Base-by-base conservation (phyloP, 2,329 filamentous ascomycete species). In the Pseudopithomyces maydicus region DNA sequence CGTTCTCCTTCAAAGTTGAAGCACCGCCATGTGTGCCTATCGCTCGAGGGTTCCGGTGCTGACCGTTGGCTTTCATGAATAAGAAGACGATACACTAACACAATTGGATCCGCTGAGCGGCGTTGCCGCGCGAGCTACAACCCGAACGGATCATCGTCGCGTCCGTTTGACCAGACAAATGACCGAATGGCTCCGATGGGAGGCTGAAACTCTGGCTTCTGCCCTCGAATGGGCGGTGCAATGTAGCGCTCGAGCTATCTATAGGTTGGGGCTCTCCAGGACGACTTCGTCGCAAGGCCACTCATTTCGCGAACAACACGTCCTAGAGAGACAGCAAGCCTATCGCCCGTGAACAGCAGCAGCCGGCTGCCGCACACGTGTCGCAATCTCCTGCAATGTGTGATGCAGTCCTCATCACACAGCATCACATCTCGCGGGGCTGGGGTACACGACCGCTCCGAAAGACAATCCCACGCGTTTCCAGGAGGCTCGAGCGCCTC, bases 171-270 rank as follows among this genome's bases (percentile, higher is more conserved):
- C 26, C 5, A 55, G 63, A 26, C 43, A 60, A 63, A 61, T 56
- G 48, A 59, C 64, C 55, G 58, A 43, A 36, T 49, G 46, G 55
- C 54, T 38, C 53, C 47, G 53, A 54, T 17, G 33, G 32, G 64
- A 67, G 64, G 61, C 65, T 72, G 70, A 72, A 71, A 73, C 70
- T 56, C 49, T 54, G 56, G 59, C 62, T 38, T n/a, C 55, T 61
- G 61, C 59, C 46, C 52, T 60, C 61, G 57, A 58, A 52, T 58
- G 48, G 23, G 56, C 48, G 58, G 64, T 54, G 41, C 52, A 49
- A 23, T 39, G 54, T 61, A 59, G 52, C 58, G 54, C 53, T 42
- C 43, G 55, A 54, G 46, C 49, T 54, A 66, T 42, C 52, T 56
- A 59, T 62, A 60, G 60, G 35, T 15, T 49, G 23, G 23, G 38